Evolutionary conservation across 495 filamentous ascomycete species (phyloP), one percentile per base, ranked within the genome.

Genomic region (Geoglossum glabrum): DNA sequence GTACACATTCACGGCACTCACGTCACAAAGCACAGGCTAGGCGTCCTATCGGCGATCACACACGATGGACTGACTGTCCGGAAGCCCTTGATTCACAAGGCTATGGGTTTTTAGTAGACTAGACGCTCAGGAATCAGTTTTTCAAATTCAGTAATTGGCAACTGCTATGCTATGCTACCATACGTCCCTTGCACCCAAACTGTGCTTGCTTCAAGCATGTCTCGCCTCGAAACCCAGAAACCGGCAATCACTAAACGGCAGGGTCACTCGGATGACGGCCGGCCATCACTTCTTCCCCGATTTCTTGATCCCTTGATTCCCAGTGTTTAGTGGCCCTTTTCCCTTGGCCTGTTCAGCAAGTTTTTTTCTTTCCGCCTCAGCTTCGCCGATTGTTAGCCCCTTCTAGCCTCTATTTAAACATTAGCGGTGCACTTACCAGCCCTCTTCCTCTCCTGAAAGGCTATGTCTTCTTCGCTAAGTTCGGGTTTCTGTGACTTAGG

Each of bases 241-340:
- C 30, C 49, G 10, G 23, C 15, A 4, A 28, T 13, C 46, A 27
- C 4, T 7, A 27, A 27, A 28, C 28, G 1, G 25, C 17, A 11
- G 11, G 49, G 9, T 26, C 15, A 28, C 49, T 4, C 26, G 23
- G 7, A 7, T 21, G 11, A 52, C 49, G 17, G 15, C 23, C 25
- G 11, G 11, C n/a, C 40, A 45, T 45, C n/a, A 45, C 49, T 88
- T 89, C 83, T 92, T 90, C 66, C 86, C 86, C 31, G 82, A 86
- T 75, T 87, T 90, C 81, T 90, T 92, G 73, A 92, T 92, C 54
- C 85, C 85, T 72, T 90, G 85, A 54, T 74, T 67, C 34, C 86
- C 86, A 52, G 81, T 82, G 71, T 86, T 87, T 73, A 81, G 60
- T n/a, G 75, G 77, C 72, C 79, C 68, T 74, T 81, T 65, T 60